Evolutionary conservation across 2,329 filamentous ascomycete genomes (phyloP).

Genomic region (Colletotrichum siamense): DNA sequence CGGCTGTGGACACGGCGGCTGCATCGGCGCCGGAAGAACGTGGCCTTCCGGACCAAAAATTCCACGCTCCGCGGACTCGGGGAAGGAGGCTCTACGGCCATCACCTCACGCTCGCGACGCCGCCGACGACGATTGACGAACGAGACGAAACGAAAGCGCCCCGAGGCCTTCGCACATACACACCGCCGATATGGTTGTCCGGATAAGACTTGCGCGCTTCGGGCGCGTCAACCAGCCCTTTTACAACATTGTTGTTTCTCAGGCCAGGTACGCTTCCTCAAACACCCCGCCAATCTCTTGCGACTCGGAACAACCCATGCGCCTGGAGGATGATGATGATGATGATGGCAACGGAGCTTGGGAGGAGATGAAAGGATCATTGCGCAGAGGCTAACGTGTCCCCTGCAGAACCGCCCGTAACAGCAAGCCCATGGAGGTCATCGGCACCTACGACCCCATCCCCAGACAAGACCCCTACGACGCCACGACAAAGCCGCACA

Average conservation of each 20-base stretch:
- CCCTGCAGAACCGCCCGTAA: slow-evolving; percentile 77
- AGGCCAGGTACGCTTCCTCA: slow-evolving; percentile 72
- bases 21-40: slow-evolving; percentile 40
- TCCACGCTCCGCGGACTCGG: neutral
- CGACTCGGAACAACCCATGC: neutral
- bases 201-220: slow-evolving; percentile 93
- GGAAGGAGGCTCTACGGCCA: neutral
- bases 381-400: neutral
- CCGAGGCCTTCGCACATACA: neutral
- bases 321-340: neutral
- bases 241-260: slow-evolving; percentile 97
- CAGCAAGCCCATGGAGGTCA: slow-evolving; percentile 89
- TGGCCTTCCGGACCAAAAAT: slow-evolving; percentile 2
- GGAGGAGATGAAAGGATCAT: neutral
- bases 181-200: slow-evolving; percentile 75
- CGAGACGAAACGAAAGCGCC: neutral
- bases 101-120: neutral
- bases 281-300: neutral
- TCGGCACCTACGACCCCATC: slow-evolving; percentile 77
- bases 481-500: slow-evolving; percentile 73
- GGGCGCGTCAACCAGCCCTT: slow-evolving; percentile 87
- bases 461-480: slow-evolving; percentile 68
- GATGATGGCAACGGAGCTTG: neutral
- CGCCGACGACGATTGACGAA: neutral
- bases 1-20: neutral